phyloP scores from a whole-genome alignment of 805 yeast genomes.

The Yarrowia hollandica region DNA sequence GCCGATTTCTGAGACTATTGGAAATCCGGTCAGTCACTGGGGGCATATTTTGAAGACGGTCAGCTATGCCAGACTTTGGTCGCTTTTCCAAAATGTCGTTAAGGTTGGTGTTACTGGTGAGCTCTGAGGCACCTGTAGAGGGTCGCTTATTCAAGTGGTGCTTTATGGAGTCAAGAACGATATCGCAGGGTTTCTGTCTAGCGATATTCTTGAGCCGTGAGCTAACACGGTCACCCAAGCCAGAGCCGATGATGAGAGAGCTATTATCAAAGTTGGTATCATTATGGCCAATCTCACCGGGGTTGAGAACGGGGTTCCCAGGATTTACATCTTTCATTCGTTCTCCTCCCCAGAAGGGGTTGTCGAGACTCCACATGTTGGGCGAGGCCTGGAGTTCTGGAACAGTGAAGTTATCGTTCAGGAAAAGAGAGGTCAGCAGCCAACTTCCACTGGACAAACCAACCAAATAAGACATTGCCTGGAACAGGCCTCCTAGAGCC shows the following conservation, averaged over 20 bases:
- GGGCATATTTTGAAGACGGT: slow-evolving; percentile 41
- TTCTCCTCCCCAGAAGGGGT: slow-evolving; percentile 58
- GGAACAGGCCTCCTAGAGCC: slow-evolving; percentile 55
- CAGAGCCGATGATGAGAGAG: neutral
- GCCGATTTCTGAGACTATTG: slow-evolving; percentile 39
- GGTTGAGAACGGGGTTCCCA: slow-evolving; percentile 41
- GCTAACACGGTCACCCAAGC: neutral
- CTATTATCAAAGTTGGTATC: slow-evolving; percentile 40
- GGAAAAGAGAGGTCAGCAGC: slow-evolving; percentile 67
- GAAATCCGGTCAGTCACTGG: neutral
- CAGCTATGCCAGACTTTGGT: slow-evolving; percentile 35
- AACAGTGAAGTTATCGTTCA: slow-evolving; percentile 72
- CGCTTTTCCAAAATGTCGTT: slow-evolving; percentile 3
- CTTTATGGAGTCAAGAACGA: neutral
- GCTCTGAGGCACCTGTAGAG: neutral
- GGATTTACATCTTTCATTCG: slow-evolving; percentile 44
- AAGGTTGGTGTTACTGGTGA: neutral
- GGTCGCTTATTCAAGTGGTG: neutral
- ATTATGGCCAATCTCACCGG: slow-evolving; percentile 58
- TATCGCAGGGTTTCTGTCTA: neutral
- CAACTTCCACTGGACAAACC: slow-evolving; percentile 87
- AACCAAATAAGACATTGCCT: slow-evolving; percentile 65
- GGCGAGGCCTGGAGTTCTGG: slow-evolving; percentile 51
- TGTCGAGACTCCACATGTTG: slow-evolving; percentile 65
- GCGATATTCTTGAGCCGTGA: slow-evolving; percentile 1